phyloP scores from a whole-genome alignment of 2,329 filamentous ascomycete genomes.

The Uncinocarpus reesii region DNA sequence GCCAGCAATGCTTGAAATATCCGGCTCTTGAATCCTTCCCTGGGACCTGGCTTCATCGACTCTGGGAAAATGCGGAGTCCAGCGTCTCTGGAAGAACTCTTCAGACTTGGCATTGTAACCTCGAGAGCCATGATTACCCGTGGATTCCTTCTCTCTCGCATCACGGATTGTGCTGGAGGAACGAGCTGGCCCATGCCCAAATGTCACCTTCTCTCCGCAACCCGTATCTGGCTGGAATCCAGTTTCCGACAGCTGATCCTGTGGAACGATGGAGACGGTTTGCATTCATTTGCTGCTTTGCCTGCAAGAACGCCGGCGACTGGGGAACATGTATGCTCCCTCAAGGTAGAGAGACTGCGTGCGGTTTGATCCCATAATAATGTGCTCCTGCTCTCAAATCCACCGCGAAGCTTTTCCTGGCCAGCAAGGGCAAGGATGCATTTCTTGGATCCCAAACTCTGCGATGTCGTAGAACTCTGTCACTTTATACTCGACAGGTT shows the following conservation, averaged over 20 bases:
- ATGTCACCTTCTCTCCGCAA: slow-evolving; percentile 9
- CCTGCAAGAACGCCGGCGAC: not conserved
- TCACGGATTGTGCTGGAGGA: slow-evolving; percentile 1
- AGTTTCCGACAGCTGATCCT: not conserved
- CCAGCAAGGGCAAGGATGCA: slow-evolving; percentile 2
- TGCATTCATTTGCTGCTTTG: not conserved
- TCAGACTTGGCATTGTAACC: slow-evolving; percentile 14
- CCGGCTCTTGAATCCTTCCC: not conserved
- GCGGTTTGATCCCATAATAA: no score
- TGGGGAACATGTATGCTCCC: no score
- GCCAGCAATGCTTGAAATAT: slow-evolving; percentile 14
- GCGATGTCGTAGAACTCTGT: slow-evolving; percentile 4
- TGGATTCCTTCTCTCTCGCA: no score
- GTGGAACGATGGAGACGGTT: not conserved
- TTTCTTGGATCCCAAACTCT: not conserved
- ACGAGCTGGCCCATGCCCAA: slow-evolving; percentile 1
- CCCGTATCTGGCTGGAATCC: not conserved
- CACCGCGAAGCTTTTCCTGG: no score
- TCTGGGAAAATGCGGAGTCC: not conserved
- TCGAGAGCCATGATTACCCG: slow-evolving; percentile 7
- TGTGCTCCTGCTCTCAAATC: no score
- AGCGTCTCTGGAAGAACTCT: not conserved
- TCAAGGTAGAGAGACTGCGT: no score
- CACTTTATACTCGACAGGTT: not conserved
- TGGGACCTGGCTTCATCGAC: not conserved